Evolutionary conservation across 1,284 basidiomycete species (phyloP), one percentile per base, ranked within the genome.

Genomic region (Pseudozyma tsukubaensis): DNA sequence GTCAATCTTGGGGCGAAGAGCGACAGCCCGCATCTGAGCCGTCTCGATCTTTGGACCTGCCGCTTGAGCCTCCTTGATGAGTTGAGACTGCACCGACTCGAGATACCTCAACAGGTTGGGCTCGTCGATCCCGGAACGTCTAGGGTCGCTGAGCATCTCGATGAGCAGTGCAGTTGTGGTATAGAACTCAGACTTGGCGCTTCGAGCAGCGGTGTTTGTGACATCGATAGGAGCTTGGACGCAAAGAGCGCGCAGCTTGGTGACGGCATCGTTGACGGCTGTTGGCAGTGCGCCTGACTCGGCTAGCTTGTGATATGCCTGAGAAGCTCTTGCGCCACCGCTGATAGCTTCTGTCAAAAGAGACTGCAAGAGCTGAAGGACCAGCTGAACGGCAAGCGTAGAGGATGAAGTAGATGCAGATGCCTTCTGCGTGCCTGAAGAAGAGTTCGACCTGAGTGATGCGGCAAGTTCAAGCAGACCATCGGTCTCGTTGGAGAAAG

Each of bases 111-210:
- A 37, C 37, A 80, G 59, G 48, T 80, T 74, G 21, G 69, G 49
- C 56, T 80, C 78, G 24, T 78, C 75, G 37, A 80, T 72, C 19
- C 62, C 72, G 12, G 71, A 72, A 7, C 76, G 67, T 43, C 57
- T 48, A 1, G 47, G 42, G 34, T 72, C 71, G 42, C 59, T 54
- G 16, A 80, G 66, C 59, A 71, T 59, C 21, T 72, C 68, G 50
- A 80, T 51, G 19, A 75, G 62, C 50, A 54, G 35, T 4, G 55
- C 50, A 10, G 59, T 50, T 9, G 56, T 67, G 42, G 69, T 72
- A 50, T 69, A 76, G 40, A 72, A 60, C 12, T 69, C 55, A 3
- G 73, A 54, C 36, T 76, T 76, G 40, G 68, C 52, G 37, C 58
- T 61, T 18, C 19, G 29, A 11, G 37, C 44, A 29, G 58, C 18